These are phyloP conservation scores for Hypoxylon sp. DNA, from an alignment of 2,329 filamentous ascomycete genomes.

Conservation along the genomic window DNA sequence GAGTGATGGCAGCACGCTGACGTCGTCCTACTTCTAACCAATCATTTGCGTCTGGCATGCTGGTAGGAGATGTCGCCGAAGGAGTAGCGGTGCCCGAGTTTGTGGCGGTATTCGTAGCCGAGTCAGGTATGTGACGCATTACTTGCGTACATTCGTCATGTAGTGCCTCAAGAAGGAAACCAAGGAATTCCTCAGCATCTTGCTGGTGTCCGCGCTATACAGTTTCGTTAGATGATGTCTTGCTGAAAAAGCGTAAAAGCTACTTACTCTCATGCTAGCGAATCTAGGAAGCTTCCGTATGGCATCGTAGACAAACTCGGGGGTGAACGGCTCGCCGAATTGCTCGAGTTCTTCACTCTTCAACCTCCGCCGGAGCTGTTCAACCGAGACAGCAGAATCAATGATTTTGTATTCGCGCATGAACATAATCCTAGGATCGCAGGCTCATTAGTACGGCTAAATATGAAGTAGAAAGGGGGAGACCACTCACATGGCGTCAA, in stretches of 20 bases:
- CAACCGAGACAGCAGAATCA: constrained; percentile 76
- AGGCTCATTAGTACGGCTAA: constrained; percentile 7
- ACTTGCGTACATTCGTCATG: constrained; percentile 90
- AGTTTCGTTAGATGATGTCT: constrained; percentile 38
- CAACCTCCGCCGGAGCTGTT: constrained; percentile 76
- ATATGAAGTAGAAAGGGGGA: not conserved
- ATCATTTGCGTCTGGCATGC: constrained; percentile 62
- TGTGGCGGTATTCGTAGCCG: constrained; percentile 41
- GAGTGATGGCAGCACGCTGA: constrained; percentile 85
- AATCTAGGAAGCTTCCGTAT: constrained; percentile 89
- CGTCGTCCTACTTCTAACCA: constrained; percentile 96
- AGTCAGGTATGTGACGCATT: constrained; percentile 63
- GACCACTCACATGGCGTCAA: constrained; percentile 86
- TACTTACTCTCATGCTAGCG: constrained; percentile 84
- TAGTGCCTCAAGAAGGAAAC: constrained; percentile 88
- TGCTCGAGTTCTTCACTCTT: constrained; percentile 87
- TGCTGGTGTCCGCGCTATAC: constrained; percentile 89
- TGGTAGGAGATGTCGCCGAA: constrained; percentile 52
- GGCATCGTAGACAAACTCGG: constrained; percentile 94
- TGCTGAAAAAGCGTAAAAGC: constrained; percentile 5
- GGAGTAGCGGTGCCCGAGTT: constrained; percentile 47
- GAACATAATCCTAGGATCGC: constrained; percentile 80
- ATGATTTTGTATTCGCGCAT: constrained; percentile 91
- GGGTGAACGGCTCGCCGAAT: constrained; percentile 89
- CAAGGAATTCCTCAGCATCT: constrained; percentile 96